A percentile compares a stretch with the other conserved stretches of the same genome.
Evolutionary conservation across 163 green algal genomes (phyloP).

Genomic region (Scenedesmus sp.): DNA sequence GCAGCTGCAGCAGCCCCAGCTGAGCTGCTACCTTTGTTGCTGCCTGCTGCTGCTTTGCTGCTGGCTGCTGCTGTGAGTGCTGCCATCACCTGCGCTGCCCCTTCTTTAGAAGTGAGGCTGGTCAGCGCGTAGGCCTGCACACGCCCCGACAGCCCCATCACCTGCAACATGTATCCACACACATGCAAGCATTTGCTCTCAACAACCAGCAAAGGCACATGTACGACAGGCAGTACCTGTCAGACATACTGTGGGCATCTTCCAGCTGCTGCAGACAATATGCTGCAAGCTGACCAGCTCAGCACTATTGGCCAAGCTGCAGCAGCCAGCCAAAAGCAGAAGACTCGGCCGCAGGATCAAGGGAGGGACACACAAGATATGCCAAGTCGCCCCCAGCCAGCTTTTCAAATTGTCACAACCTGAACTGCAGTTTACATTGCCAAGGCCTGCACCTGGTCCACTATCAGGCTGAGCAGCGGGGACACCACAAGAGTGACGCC

Average conservation of each 20-base stretch:
- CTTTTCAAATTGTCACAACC: no score
- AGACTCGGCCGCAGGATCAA: neutral
- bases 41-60: conserved; percentile 9
- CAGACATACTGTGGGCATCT: no score
- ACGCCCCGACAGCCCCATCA: conserved; percentile 62
- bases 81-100: conserved; percentile 44
- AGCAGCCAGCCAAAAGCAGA: neutral
- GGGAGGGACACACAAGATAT: neutral
- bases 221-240: neutral
- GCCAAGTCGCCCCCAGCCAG: neutral
- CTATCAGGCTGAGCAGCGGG: conserved; percentile 93
- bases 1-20: conserved; percentile 27
- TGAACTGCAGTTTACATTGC: neutral
- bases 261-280: neutral
- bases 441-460: conserved; percentile 75
- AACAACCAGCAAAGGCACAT: neutral
- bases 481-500: conserved; percentile 91
- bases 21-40: neutral
- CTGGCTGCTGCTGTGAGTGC: conserved; percentile 20
- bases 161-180: conserved; percentile 49
- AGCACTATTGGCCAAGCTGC: neutral
- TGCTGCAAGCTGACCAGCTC: neutral
- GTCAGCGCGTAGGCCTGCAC: conserved; percentile 70
- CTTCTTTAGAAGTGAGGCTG: conserved; percentile 76
- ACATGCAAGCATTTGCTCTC: neutral